Percentiles rank a stretch among this genome's conserved stretches.
Conservation (phyloP, 768 basidiomycete genomes). For the Boletus rex-veris region DNA sequence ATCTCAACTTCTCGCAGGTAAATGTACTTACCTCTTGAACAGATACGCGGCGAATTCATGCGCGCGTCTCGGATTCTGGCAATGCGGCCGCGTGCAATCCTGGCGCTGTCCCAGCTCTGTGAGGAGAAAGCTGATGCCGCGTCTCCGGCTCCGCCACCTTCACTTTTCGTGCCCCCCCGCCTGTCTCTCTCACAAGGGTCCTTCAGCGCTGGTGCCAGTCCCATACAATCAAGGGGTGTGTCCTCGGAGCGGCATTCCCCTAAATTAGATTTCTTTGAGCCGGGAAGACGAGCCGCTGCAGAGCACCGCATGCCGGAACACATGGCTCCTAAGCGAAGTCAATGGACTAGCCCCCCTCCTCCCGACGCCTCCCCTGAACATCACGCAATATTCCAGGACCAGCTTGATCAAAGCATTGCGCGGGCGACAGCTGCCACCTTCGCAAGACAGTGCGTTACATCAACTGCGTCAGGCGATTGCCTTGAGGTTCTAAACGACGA, state of each 20-base stretch:
- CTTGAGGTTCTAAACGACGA: conserved; percentile 63
- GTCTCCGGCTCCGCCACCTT: conserved; percentile 38
- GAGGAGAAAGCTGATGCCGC: conserved; percentile 71
- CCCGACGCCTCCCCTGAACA: conserved; percentile 67
- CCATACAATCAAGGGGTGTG: conserved; percentile 47
- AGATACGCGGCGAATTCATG: conserved; percentile 99
- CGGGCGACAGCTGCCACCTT: conserved; percentile 64
- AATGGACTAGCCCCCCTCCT: conserved; percentile 86
- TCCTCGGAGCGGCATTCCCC: conserved; percentile 52
- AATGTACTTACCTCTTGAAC: background rate
- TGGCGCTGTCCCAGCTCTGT: conserved; percentile 85
- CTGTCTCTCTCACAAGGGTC: conserved; percentile 59
- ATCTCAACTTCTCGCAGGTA: background rate
- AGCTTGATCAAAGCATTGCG: conserved; percentile 61
- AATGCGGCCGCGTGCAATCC: conserved; percentile 71
- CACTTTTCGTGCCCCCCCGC: conserved; percentile 44
- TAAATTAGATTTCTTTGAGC: conserved; percentile 44
- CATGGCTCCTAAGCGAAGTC: conserved; percentile 76
- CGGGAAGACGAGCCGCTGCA: conserved; percentile 32
- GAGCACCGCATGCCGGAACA: conserved; percentile 51
- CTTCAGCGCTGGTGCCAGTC: conserved; percentile 62
- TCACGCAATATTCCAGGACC: conserved; percentile 63
- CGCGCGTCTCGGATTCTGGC: conserved; percentile 85
- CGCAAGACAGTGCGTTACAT: conserved; percentile 51
- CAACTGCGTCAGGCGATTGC: conserved; percentile 58